Evolutionary conservation across 129 eudicot genomes (phyloP), one percentile per base, ranked within the genome.

Genomic region (Scalesia atractyloides): DNA sequence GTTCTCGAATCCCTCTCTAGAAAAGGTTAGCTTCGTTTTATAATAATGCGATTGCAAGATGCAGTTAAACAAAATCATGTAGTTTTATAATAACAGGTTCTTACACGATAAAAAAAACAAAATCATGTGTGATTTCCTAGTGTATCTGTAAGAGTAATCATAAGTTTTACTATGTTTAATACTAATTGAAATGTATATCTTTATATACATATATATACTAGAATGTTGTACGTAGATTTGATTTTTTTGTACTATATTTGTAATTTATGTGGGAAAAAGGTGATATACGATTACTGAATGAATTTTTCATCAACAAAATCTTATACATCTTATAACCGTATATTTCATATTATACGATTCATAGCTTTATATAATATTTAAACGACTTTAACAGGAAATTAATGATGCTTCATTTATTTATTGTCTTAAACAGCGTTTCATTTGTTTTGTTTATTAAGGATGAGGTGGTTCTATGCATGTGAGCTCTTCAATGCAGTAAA

Each of bases 1-100:
- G 84, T 77, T 59, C 85, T 85, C 64, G 81, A 85, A 75, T 81
- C 90, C 30, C 65, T 77, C 37, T 80, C 74, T 10, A 68, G 82
- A 77, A 77, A 74, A 54, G 80, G 81, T 66, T 76, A 72, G 73
- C 57, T 73, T 14, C 79, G 7, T 39, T 51, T 64, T 9, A 50
- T 26, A 2, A 43, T 47, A 39, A 14, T 41, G 10, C 11, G 12
- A 41, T 8, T 41, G 46, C 46, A 41, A 6, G 46, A 41, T 7
- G 46, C 46, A 41, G 9, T 41, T 9, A 41, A 41, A 41, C 46
- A 9, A 41, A 41, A 41, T 41, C 46, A 41, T 41, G 46, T 41
- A 41, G 46, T 41, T 8, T 41, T 41, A 7, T 5, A 9, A 9
- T 9, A 7, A 41, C 10, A 9, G 46, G 46, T 41, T 41, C 12